phyloP scores from a whole-genome alignment of 108 stramenopile genomes.

The Phaeodactylum tricornutum region DNA sequence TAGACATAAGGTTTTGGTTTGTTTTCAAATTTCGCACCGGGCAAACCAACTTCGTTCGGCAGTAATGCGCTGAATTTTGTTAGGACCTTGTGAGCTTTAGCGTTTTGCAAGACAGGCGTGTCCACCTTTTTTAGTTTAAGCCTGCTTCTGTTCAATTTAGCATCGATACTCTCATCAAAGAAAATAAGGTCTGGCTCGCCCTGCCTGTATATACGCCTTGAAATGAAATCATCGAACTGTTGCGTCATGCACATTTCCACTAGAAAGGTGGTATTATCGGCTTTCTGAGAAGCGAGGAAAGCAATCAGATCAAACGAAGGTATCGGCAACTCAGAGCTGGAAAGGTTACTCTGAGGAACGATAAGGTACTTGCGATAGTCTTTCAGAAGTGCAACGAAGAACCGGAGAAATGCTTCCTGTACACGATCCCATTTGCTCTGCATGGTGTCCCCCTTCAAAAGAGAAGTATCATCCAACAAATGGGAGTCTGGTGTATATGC shows the following conservation, averaged over 20 bases:
- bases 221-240: conserved; percentile 85
- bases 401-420: conserved; percentile 85
- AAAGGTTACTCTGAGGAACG: conserved; percentile 13
- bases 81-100: conserved; percentile 72
- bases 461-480: conserved; percentile 18
- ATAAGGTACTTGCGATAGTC: conserved; percentile 69
- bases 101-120: conserved; percentile 65
- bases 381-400: conserved; percentile 76
- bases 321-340: conserved; percentile 1
- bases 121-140: conserved; percentile 63
- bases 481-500: conserved; percentile 59
- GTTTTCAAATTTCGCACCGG: not conserved
- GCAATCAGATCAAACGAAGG: conserved; percentile 32
- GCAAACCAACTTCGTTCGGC: conserved; percentile 30
- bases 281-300: conserved; percentile 54
- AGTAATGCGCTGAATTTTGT: conserved; percentile 59
- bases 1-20: conserved; percentile 36
- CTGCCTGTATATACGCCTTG: conserved; percentile 72
- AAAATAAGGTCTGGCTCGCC: conserved; percentile 74
- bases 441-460: conserved; percentile 13
- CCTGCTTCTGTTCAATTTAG: conserved; percentile 71
- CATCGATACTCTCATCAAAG: conserved; percentile 83
- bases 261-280: conserved; percentile 57
- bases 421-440: conserved; percentile 75
- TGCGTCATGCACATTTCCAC: conserved; percentile 63